Evolutionary conservation across 2,329 filamentous ascomycete genomes (phyloP), one percentile per base, ranked within the genome.

Genomic region (Aspergillus fischeri): DNA sequence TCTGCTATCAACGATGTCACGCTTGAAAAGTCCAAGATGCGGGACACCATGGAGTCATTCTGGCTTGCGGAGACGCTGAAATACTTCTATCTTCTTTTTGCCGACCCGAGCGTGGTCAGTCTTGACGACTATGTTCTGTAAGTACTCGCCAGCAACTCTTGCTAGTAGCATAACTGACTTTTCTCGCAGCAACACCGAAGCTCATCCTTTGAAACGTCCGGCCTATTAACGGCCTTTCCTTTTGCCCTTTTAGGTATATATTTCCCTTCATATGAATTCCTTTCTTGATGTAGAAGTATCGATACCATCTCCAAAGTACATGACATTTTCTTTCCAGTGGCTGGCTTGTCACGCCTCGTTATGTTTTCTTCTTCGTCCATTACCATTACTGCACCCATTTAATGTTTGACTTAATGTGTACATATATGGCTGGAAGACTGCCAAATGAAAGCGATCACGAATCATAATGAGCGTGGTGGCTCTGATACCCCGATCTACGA

Each of bases 1-100:
- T 85, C 86, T 1, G 85, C 85, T 32, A 81, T 92, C 55, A 77
- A 81, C 58, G 87, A 91, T 65, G 86, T 91, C 27, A 87, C 82
- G 45, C 75, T 77, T 47, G 73, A 75, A 57, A 73, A 67, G 14
- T 77, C 77, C 4, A 64, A 64, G 11, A 71, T 76, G 28, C 65
- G 79, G 56, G 85, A 90, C 67, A 81, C 81, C 52, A 90, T 90
- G 87, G 87, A 91, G 77, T 89, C 86, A 60, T 91, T 90, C 70
- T 91, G 88, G 87, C 77, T 89, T 41, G 77, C 75, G 4, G 77
- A 79, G 70, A 79, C 77, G 9, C 62, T 80, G 52, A 79, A 79
- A 61, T 79, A 79, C 60, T 78, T 77, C 60, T 79, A 78, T 59
- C 67, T 79, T 25, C 66, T 79, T 35, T 79, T 78, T 66, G 77